Percentiles rank a stretch among this genome's conserved stretches.
Conservation (phyloP, 306 rosid species). For the Elaeagnus macrophylla region DNA sequence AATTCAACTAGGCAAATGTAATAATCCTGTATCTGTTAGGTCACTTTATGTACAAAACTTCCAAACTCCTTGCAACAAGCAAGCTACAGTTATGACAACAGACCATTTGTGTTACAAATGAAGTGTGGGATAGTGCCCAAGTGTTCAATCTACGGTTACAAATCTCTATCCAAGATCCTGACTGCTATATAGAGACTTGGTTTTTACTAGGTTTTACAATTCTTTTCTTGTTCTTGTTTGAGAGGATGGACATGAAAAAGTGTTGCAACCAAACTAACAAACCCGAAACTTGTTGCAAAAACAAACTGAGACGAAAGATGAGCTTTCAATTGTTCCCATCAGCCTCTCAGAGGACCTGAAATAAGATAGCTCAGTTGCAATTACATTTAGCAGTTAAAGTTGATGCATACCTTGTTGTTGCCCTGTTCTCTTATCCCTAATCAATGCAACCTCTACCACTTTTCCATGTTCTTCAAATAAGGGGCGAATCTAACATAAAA, state of each 20-base stretch:
- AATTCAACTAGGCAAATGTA: slow-evolving; percentile 37
- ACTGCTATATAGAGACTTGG: slow-evolving; percentile 58
- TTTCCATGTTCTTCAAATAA: slow-evolving; percentile 86
- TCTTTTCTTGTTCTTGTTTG: slow-evolving; percentile 54
- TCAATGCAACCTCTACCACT: slow-evolving; percentile 88
- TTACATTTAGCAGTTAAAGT: slow-evolving; percentile 28
- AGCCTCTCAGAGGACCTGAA: slow-evolving; percentile 89
- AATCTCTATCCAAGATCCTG: slow-evolving; percentile 62
- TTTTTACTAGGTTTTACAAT: slow-evolving; percentile 44
- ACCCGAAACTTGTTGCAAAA: slow-evolving; percentile 68
- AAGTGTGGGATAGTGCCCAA: slow-evolving; percentile 42
- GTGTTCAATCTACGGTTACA: slow-evolving; percentile 53
- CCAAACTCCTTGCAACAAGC: slow-evolving; percentile 39
- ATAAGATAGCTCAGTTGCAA: slow-evolving; percentile 41
- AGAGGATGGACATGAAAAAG: slow-evolving; percentile 45
- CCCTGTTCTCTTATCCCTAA: slow-evolving; percentile 88
- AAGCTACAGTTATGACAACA: slow-evolving; percentile 40
- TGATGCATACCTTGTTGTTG: slow-evolving; percentile 75
- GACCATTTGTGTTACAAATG: slow-evolving; percentile 49
- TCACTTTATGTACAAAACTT: slow-evolving; percentile 54
- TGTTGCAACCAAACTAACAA: slow-evolving; percentile 71
- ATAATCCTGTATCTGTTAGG: slow-evolving; percentile 37
- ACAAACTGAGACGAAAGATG: slow-evolving; percentile 71
- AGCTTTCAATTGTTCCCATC: slow-evolving; percentile 69
- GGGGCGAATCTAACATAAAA: slow-evolving; percentile 65